These are phyloP conservation scores for Solanum hybrid DNA, from an alignment of 305 asterid species.

Conservation along the genomic window DNA sequence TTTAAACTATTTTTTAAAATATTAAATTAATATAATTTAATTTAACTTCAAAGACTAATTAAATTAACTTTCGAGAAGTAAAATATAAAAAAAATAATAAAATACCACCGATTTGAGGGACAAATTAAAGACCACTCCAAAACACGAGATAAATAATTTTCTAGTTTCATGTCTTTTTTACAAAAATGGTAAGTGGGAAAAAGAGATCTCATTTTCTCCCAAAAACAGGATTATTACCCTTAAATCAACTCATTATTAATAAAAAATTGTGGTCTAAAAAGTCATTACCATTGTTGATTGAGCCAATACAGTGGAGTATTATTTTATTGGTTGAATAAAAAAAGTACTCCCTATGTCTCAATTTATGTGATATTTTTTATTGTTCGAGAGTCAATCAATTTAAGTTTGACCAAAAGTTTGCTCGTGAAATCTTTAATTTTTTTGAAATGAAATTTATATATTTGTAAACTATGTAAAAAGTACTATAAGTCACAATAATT, in stretches of 20 bases:
- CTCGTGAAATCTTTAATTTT: fast-evolving
- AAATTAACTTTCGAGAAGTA: fast-evolving
- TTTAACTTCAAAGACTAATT: fast-evolving
- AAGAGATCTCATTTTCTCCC: not conserved
- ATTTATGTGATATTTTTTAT: too few relatives aligned
- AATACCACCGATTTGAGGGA: not conserved
- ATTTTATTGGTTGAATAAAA: not conserved
- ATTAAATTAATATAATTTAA: not conserved
- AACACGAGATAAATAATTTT: not conserved
- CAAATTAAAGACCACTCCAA: not conserved
- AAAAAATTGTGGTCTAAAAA: not conserved
- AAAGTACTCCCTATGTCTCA: too few relatives aligned
- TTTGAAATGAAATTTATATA: too few relatives aligned
- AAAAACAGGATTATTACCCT: not conserved
- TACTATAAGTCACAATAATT: too few relatives aligned
- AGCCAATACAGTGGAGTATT: not conserved
- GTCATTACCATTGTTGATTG: not conserved
- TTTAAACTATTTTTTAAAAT: not conserved
- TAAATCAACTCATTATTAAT: not conserved
- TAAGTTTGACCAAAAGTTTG: fast-evolving
- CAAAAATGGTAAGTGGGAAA: not conserved
- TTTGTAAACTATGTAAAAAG: too few relatives aligned
- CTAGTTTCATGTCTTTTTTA: not conserved
- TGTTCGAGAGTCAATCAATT: fast-evolving
- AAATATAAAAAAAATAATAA: not conserved